phyloP scores from a whole-genome alignment of 2,329 filamentous ascomycete species.

The Colletotrichum noveboracense region DNA sequence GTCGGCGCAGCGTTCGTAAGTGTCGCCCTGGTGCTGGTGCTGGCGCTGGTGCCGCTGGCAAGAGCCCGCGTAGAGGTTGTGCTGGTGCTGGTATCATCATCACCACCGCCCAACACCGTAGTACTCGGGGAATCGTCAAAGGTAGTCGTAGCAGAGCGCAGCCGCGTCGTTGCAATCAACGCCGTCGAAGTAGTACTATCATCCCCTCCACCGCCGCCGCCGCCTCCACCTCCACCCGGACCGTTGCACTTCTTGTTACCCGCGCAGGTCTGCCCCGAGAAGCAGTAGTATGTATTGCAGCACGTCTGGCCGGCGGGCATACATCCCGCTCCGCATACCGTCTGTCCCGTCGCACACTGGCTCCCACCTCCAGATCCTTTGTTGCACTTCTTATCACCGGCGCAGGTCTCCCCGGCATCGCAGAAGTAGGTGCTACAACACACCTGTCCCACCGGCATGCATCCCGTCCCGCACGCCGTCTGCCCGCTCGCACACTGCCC shows the following conservation, averaged over 20 bases:
- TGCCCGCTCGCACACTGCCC: conserved; percentile 14
- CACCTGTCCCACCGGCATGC: conserved; percentile 31
- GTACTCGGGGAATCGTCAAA: background rate
- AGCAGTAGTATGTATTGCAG: conserved; percentile 26
- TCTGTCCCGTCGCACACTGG: conserved; percentile 5
- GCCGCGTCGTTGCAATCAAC: background rate
- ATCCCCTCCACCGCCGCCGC: background rate
- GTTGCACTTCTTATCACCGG: background rate
- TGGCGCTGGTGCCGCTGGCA: background rate
- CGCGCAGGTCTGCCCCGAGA: conserved; percentile 17
- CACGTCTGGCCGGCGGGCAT: conserved; percentile 33
- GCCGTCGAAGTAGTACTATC: background rate
- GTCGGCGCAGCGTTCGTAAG: background rate
- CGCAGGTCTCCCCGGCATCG: conserved; percentile 18
- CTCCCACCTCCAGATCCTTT: background rate
- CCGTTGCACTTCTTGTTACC: background rate
- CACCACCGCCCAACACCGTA: background rate
- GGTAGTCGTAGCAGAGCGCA: background rate
- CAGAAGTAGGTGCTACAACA: conserved; percentile 29
- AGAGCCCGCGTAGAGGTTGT: conserved; percentile 2
- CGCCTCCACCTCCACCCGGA: background rate
- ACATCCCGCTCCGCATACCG: conserved; percentile 28
- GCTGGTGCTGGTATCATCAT: background rate
- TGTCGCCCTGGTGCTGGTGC: background rate
- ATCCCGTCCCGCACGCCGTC: conserved; percentile 27